Conservation (phyloP, 768 basidiomycete genomes). For the Psilocybe cubensis region DNA sequence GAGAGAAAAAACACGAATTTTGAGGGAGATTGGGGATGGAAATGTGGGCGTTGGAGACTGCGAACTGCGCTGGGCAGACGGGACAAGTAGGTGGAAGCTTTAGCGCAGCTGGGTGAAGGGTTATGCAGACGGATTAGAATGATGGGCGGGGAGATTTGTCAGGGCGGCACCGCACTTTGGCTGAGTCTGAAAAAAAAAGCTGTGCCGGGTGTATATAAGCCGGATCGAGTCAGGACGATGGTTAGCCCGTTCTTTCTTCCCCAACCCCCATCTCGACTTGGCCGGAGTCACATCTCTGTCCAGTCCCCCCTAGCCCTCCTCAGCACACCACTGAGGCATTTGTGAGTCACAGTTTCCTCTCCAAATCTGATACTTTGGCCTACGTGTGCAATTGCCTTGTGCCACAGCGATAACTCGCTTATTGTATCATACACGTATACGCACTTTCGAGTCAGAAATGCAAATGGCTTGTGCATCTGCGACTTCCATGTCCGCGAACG, state of each 20-base stretch:
- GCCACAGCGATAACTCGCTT: slow-evolving; percentile 21
- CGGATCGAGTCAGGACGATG: slow-evolving; percentile 26
- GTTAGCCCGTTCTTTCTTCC: slow-evolving; percentile 20
- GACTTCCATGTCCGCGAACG: slow-evolving; percentile 22
- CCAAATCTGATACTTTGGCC: slow-evolving; percentile 28
- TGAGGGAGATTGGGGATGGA: neutral
- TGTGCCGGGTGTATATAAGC: slow-evolving; percentile 28
- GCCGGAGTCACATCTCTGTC: slow-evolving; percentile 22
- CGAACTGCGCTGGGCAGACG: neutral
- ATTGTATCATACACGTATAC: slow-evolving; percentile 8
- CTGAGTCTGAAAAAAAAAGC: slow-evolving; percentile 28
- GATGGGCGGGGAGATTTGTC: slow-evolving; percentile 15
- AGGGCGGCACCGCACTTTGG: slow-evolving; percentile 18
- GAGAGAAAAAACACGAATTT: neutral
- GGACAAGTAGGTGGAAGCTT: neutral
- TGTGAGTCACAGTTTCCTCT: slow-evolving; percentile 37
- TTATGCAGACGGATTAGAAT: slow-evolving; percentile 10
- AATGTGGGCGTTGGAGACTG: neutral
- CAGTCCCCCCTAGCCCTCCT: slow-evolving; percentile 10
- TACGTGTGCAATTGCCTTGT: slow-evolving; percentile 27
- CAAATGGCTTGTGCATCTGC: slow-evolving; percentile 22
- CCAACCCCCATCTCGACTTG: slow-evolving; percentile 21
- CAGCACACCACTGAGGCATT: slow-evolving; percentile 26
- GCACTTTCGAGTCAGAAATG: slow-evolving; percentile 18
- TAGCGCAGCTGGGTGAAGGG: slow-evolving; percentile 2